Evolutionary conservation across 495 filamentous ascomycete genomes (phyloP).

Genomic region (Aspergillus mulundensis): DNA sequence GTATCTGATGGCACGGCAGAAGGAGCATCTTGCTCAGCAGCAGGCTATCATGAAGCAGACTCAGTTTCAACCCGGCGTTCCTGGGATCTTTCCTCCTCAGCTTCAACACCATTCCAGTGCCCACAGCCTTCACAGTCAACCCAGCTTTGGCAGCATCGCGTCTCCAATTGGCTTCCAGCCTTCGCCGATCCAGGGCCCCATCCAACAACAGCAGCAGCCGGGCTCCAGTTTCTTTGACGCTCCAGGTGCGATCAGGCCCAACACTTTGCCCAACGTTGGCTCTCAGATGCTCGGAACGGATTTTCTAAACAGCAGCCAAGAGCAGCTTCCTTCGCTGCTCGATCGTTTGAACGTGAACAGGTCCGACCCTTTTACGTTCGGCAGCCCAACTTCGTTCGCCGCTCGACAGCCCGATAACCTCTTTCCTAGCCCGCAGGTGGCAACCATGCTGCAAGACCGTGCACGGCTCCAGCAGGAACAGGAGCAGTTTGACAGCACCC

Average conservation of each 20-base stretch:
- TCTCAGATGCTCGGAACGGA: conserved; percentile 51
- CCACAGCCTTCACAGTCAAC: conserved; percentile 93
- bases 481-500: conserved; percentile 52
- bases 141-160: conserved; percentile 87
- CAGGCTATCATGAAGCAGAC: conserved; percentile 75
- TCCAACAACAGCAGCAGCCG: conserved; percentile 44
- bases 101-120: conserved; percentile 91
- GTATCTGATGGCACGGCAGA: conserved; percentile 89
- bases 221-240: conserved; percentile 68
- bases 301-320: conserved; percentile 47
- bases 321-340: conserved; percentile 57
- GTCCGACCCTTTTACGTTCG: conserved; percentile 50
- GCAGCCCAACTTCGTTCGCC: conserved; percentile 42
- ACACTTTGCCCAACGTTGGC: conserved; percentile 38
- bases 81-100: conserved; percentile 46
- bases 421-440: conserved; percentile 55
- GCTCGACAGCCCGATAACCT: conserved; percentile 52
- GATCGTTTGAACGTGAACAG: conserved; percentile 55
- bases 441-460: conserved; percentile 56
- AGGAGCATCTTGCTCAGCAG: conserved; percentile 87
- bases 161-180: conserved; percentile 74
- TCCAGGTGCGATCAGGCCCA: conserved; percentile 36
- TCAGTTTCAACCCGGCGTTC: conserved; percentile 53
- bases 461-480: conserved; percentile 61
- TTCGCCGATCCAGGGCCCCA: conserved; percentile 67